Percentiles rank a stretch among this genome's conserved stretches.
Conservation (phyloP, 2,329 filamentous ascomycete species). For the Grosmannia clavigera region DNA sequence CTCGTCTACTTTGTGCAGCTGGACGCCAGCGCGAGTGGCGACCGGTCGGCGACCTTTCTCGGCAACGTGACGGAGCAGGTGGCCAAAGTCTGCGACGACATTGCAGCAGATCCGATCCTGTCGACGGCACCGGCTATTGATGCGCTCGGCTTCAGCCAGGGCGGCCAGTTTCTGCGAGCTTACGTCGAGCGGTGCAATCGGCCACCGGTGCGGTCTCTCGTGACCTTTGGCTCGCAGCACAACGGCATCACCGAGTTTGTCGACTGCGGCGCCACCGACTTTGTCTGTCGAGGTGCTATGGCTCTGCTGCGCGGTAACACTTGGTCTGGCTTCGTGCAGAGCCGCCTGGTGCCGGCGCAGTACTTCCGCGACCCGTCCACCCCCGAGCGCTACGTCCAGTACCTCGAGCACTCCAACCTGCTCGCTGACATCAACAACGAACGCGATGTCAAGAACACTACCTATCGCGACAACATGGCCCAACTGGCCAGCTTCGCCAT, state of each 20-base stretch:
- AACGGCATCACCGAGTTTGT: slow-evolving; percentile 83
- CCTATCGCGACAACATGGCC: slow-evolving; percentile 60
- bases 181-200: slow-evolving; percentile 79
- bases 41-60: slow-evolving; percentile 78
- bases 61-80: slow-evolving; percentile 80
- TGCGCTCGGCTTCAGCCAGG: slow-evolving; percentile 89
- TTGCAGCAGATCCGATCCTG: slow-evolving; percentile 66
- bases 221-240: slow-evolving; percentile 86
- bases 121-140: slow-evolving; percentile 74
- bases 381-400: slow-evolving; percentile 56
- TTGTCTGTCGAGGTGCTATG: slow-evolving; percentile 70
- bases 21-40: slow-evolving; percentile 49
- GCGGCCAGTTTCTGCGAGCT: slow-evolving; percentile 87
- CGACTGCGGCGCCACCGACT: slow-evolving; percentile 58
- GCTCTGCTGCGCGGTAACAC: slow-evolving; percentile 66
- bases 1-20: slow-evolving; percentile 71
- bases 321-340: slow-evolving; percentile 70
- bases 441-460: slow-evolving; percentile 46
- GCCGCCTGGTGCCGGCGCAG: slow-evolving; percentile 76
- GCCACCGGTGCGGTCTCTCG: slow-evolving; percentile 61
- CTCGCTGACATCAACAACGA: slow-evolving; percentile 97
- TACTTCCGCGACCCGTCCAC: slow-evolving; percentile 65
- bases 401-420: slow-evolving; percentile 74
- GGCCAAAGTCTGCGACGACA: slow-evolving; percentile 60
- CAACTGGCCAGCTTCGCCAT: slow-evolving; percentile 68